A percentile compares a stretch with the other conserved stretches of the same genome.
Evolutionary conservation across 306 rosid genomes (phyloP).

Genomic region (Begonia fuchsioides): DNA sequence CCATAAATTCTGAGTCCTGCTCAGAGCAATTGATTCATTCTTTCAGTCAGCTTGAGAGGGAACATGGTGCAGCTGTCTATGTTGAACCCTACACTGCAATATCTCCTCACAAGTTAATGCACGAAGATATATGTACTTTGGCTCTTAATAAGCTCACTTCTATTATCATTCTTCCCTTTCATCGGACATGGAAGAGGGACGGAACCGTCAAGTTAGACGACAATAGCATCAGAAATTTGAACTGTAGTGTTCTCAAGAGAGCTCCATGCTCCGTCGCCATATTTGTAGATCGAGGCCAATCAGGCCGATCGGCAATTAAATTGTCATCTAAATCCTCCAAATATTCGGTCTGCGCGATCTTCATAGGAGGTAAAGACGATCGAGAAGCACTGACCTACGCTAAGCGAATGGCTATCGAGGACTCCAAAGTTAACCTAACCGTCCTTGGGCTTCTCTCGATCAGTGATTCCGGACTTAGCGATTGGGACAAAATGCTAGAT

Average conservation of each 20-base stretch:
- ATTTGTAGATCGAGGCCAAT: slow-evolving; percentile 3
- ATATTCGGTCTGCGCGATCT: slow-evolving; percentile 29
- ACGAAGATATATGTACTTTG: slow-evolving; percentile 36
- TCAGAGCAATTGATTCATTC: slow-evolving; percentile 22
- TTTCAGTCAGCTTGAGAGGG: slow-evolving; percentile 23
- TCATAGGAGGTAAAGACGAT: slow-evolving; percentile 60
- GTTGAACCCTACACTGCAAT: slow-evolving; percentile 32
- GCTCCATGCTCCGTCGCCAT: slow-evolving; percentile 8
- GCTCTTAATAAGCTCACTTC: slow-evolving; percentile 32
- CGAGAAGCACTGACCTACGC: slow-evolving; percentile 43
- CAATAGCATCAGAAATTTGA: neutral
- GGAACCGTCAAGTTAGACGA: slow-evolving; percentile 6
- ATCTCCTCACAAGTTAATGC: slow-evolving; percentile 35
- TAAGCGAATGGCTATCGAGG: slow-evolving; percentile 20
- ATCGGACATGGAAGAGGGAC: slow-evolving; percentile 6
- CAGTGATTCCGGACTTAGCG: neutral
- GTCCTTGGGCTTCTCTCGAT: slow-evolving; percentile 8
- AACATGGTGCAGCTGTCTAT: slow-evolving; percentile 5
- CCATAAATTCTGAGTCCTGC: slow-evolving; percentile 4
- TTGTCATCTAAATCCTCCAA: neutral
- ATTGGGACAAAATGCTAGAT: slow-evolving; percentile 9
- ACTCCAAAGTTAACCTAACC: slow-evolving; percentile 11
- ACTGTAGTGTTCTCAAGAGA: slow-evolving; percentile 1
- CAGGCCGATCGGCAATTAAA: neutral
- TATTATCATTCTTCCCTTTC: slow-evolving; percentile 25